Evolutionary conservation across 257 asterid species (phyloP).

Genomic region (Nicotiana tabacum): DNA sequence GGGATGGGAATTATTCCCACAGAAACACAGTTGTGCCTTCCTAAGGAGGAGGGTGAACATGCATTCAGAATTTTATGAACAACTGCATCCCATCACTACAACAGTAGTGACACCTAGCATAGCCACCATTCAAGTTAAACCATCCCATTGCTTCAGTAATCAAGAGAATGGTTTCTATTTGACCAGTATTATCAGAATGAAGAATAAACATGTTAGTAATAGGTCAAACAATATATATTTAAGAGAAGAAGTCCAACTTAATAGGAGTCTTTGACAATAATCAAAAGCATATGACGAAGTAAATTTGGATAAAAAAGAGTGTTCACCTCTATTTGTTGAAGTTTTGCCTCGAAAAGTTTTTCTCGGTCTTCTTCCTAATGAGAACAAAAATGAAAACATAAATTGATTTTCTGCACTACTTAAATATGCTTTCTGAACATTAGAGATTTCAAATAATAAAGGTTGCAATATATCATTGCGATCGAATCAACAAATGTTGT

Average conservation of each 20-base stretch:
- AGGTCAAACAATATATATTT: background rate
- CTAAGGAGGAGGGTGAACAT: background rate
- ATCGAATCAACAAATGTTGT: background rate
- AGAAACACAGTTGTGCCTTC: no score
- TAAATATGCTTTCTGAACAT: background rate
- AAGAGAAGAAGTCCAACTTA: background rate
- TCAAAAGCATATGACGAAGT: background rate
- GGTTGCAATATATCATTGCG: slow-evolving; percentile 7
- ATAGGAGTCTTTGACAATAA: background rate
- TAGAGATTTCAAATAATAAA: background rate
- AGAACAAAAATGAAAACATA: slow-evolving; percentile 21
- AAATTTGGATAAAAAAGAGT: background rate
- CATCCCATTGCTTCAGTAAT: background rate
- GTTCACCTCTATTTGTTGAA: slow-evolving; percentile 91
- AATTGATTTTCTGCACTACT: background rate
- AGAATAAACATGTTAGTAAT: background rate
- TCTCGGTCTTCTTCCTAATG: slow-evolving; percentile 78
- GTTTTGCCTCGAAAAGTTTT: slow-evolving; percentile 91
- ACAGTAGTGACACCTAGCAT: background rate
- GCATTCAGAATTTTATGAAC: background rate
- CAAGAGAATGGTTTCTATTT: background rate
- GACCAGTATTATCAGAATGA: background rate
- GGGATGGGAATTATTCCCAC: no score
- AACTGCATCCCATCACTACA: background rate
- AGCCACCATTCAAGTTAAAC: background rate